phyloP scores from a whole-genome alignment of 2,329 filamentous ascomycete genomes.

The Pseudonectria buxi region DNA sequence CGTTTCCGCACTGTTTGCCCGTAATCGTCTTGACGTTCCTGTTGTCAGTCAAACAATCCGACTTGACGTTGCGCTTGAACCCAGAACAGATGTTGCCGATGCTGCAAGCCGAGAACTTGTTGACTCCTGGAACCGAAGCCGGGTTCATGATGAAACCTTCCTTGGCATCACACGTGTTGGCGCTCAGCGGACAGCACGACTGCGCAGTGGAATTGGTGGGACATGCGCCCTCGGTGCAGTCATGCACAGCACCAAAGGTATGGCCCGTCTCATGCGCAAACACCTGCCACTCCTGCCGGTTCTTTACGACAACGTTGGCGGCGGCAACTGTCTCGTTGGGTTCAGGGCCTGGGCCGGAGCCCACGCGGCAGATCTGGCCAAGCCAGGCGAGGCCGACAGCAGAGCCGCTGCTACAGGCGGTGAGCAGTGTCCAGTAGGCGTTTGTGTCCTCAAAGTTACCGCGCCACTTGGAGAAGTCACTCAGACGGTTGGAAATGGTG shows the following conservation, averaged over 20 bases:
- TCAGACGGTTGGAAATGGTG: constrained; percentile 71
- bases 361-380: constrained; percentile 69
- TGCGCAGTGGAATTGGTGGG: constrained; percentile 47
- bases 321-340: constrained; percentile 69
- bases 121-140: constrained; percentile 67
- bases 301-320: constrained; percentile 83
- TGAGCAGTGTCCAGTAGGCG: constrained; percentile 89
- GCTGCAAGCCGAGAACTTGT: constrained; percentile 76
- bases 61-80: constrained; percentile 69
- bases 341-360: constrained; percentile 46
- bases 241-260: constrained; percentile 93
- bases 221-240: constrained; percentile 70
- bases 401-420: constrained; percentile 70
- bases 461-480: constrained; percentile 84
- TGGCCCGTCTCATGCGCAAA: constrained; percentile 93
- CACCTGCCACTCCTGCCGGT: constrained; percentile 84
- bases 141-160: constrained; percentile 95
- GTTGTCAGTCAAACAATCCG: constrained; percentile 77
- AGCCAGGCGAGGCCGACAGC: constrained; percentile 93
- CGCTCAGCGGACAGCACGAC: constrained; percentile 73
- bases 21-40: constrained; percentile 73
- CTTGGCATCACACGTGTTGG: constrained; percentile 62
- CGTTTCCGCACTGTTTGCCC: constrained; percentile 86
- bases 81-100: constrained; percentile 93
- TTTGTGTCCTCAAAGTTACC: constrained; percentile 70